phyloP scores from a whole-genome alignment of 495 filamentous ascomycete genomes.

The Podospora pseudocomata region DNA sequence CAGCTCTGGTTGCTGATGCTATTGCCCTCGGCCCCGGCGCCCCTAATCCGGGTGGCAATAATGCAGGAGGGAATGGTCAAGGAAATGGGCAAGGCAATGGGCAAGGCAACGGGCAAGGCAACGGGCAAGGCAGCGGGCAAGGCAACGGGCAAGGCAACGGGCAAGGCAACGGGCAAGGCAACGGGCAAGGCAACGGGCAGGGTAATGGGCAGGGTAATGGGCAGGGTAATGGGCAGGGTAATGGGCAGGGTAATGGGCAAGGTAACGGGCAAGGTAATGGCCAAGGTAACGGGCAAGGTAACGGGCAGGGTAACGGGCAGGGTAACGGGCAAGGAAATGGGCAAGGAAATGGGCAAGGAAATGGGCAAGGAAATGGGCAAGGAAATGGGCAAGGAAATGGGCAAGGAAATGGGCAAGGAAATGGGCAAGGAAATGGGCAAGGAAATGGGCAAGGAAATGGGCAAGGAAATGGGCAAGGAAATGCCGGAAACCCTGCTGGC shows the following conservation, averaged over 20 bases:
- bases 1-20: constrained; percentile 13
- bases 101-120: neutral
- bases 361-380: constrained; percentile 9
- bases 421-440: no score
- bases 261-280: constrained; percentile 4
- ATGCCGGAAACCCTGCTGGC: neutral
- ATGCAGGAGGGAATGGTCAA: neutral
- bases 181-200: neutral
- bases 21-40: constrained; percentile 23
- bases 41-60: constrained; percentile 7
- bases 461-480: constrained; percentile 7
- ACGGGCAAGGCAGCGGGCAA: neutral
- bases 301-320: constrained; percentile 6
- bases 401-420: no score
- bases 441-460: constrained; percentile 9
- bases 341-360: no score
- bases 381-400: no score
- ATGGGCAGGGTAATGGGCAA: constrained; percentile 20
- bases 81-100: neutral
- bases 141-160: neutral
- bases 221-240: constrained; percentile 20
- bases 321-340: neutral
- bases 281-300: constrained; percentile 4
- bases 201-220: neutral
- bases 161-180: neutral